phyloP scores from a whole-genome alignment of 306 rosid species.

The Casuarina glauca region DNA sequence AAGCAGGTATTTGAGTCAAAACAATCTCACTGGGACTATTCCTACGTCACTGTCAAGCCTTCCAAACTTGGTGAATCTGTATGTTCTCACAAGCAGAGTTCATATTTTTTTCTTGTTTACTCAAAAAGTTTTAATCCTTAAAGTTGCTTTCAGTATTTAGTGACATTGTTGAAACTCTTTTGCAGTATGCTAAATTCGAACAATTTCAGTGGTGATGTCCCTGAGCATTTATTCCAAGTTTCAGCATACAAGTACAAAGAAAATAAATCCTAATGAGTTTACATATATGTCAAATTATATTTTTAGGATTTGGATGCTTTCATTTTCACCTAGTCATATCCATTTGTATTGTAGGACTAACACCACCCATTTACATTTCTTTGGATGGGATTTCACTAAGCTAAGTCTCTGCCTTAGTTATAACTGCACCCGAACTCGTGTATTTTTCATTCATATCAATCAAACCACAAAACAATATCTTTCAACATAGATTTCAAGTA shows the following conservation, averaged over 20 bases:
- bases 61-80: slow-evolving; percentile 67
- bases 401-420: not conserved
- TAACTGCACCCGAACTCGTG: too few species aligned
- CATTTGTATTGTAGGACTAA: too few species aligned
- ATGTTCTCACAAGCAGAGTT: slow-evolving; percentile 25
- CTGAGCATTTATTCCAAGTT: slow-evolving; percentile 53
- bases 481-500: not conserved
- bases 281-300: slow-evolving; percentile 13
- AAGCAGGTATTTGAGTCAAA: slow-evolving; percentile 80
- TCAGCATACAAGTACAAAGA: slow-evolving; percentile 74
- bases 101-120: too few species aligned
- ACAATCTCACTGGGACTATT: slow-evolving; percentile 70
- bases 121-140: not conserved
- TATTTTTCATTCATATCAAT: too few species aligned
- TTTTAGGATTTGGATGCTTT: slow-evolving; percentile 4
- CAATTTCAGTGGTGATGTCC: slow-evolving; percentile 72
- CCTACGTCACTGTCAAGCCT: slow-evolving; percentile 75
- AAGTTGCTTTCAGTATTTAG: slow-evolving; percentile 30
- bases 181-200: slow-evolving; percentile 83
- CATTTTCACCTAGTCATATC: too few species aligned
- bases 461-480: not conserved
- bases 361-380: not conserved
- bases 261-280: slow-evolving; percentile 22
- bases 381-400: not conserved
- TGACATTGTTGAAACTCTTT: slow-evolving; percentile 34